Conservation (phyloP, 1,284 basidiomycete genomes). For the Xerocomus amazonicus region DNA sequence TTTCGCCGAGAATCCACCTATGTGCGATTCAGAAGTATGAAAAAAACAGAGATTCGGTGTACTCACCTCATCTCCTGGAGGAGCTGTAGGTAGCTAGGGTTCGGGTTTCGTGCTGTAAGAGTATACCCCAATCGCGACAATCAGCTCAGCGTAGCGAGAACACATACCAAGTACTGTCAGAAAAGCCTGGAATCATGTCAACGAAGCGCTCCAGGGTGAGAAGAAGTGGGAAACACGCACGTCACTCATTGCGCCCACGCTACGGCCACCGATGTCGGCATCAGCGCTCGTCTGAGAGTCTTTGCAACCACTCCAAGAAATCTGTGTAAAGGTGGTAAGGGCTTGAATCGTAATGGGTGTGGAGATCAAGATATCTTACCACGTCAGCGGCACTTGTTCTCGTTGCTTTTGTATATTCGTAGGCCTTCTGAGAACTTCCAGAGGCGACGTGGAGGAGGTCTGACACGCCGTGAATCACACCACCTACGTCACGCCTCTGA, state of each 20-base stretch:
- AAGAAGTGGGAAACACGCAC: constrained; percentile 38
- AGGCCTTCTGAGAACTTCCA: constrained; percentile 51
- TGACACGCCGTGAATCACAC: constrained; percentile 53
- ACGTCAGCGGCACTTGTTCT: constrained; percentile 77
- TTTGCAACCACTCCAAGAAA: constrained; percentile 88
- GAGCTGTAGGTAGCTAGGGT: constrained; percentile 80
- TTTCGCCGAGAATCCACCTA: constrained; percentile 53
- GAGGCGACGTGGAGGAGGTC: constrained; percentile 42
- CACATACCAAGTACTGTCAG: constrained; percentile 56
- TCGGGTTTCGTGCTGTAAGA: constrained; percentile 51
- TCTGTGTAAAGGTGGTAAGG: constrained; percentile 33
- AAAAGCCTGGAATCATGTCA: constrained; percentile 59
- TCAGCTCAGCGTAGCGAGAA: not conserved
- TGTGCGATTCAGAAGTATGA: not conserved
- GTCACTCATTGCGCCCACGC: constrained; percentile 86
- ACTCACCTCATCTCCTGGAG: constrained; percentile 63
- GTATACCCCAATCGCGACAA: constrained; percentile 6
- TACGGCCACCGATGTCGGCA: constrained; percentile 74
- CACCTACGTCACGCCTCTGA: constrained; percentile 72
- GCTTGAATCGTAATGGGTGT: not conserved
- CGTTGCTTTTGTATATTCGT: constrained; percentile 60
- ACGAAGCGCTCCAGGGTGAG: not conserved
- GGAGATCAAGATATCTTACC: constrained; percentile 30
- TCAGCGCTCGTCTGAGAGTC: constrained; percentile 94
- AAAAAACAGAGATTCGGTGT: not conserved